Conservation (phyloP, 208 protist genomes). For the Wallacemonas sp. region DNA sequence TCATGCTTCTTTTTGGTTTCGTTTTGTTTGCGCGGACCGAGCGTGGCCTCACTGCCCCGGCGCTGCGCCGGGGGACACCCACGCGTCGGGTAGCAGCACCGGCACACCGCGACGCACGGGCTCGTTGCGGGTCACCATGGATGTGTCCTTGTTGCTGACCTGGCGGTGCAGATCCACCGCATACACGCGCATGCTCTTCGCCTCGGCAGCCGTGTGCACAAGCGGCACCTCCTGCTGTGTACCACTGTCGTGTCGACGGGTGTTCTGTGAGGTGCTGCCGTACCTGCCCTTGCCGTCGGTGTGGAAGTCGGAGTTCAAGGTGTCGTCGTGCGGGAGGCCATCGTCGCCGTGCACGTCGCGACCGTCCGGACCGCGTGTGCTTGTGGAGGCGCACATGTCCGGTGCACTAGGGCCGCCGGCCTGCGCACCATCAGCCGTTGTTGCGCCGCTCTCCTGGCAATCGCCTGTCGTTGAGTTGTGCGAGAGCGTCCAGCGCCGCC, state of each 20-base stretch:
- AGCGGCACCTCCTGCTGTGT: background rate
- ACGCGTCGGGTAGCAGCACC: constrained; percentile 43
- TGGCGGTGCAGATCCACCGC: constrained; percentile 29
- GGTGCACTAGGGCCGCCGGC: no score
- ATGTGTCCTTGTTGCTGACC: constrained; percentile 33
- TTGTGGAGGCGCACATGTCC: no score
- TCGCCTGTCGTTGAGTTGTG: background rate
- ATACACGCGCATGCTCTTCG: constrained; percentile 58
- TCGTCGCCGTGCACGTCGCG: no score
- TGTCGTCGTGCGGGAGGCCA: no score
- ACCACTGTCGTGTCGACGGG: no score
- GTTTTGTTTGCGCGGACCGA: no score
- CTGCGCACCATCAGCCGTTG: background rate
- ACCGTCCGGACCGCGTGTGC: background rate
- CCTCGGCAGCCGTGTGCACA: constrained; percentile 29
- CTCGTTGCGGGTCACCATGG: constrained; percentile 31
- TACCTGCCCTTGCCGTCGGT: no score
- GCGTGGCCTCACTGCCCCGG: background rate
- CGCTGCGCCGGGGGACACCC: constrained; percentile 18
- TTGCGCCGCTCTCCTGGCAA: background rate
- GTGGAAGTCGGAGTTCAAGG: no score
- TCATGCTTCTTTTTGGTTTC: no score
- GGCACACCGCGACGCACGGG: constrained; percentile 41
- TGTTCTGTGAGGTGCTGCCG: no score
- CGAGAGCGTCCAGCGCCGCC: constrained; percentile 9